Evolutionary conservation across 164 flowering plant species (phyloP), one percentile per base, ranked within the genome.

Genomic region (Liriodendron chinense): DNA sequence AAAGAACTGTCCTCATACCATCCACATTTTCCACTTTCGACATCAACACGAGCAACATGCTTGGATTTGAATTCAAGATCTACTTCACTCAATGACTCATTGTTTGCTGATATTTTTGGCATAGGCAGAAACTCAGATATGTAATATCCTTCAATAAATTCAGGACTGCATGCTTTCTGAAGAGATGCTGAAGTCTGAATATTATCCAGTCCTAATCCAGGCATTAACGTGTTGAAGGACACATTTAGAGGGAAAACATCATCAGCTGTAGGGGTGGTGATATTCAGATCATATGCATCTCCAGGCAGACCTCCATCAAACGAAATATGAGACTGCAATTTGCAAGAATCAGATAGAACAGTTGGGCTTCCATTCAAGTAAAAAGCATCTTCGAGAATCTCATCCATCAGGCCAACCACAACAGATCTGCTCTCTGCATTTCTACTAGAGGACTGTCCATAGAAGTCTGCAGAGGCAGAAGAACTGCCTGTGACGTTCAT

Each of bases 381-480:
- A 81, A 96, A 96, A 65, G 93, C 97, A 87, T 94, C 91, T 76
- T 96, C 97, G 84, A 87, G 82, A 83, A 94, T 89, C 78, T 87
- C 93, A 82, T 91, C 92, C 97, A 94, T 90, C 79, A 91, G 83
- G 6, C 94, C 94, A 75, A 73, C 76, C 65, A 56, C 75, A 18
- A 68, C 76, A 72, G 68, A 56, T 66, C 79, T 73, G 70, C 65
- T 70, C 57, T 72, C 73, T 34, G 68, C 56, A 74, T 80, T 78
- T 62, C 73, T 76, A 81, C 73, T 67, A 47, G 66, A 71, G 56
- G 75, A 10, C 28, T 70, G 64, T 57, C 61, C 65, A 78, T 72
- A 70, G 75, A 85, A 71, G 75, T 81, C 65, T 79, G 85, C 75
- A 22, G 81, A 62, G 57, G 77, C 47, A 76, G 76, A 65, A 78